These are phyloP conservation scores for Yamadazyma pseudoaaseri DNA, from an alignment of 1,139 yeast species.

Conservation along the genomic window DNA sequence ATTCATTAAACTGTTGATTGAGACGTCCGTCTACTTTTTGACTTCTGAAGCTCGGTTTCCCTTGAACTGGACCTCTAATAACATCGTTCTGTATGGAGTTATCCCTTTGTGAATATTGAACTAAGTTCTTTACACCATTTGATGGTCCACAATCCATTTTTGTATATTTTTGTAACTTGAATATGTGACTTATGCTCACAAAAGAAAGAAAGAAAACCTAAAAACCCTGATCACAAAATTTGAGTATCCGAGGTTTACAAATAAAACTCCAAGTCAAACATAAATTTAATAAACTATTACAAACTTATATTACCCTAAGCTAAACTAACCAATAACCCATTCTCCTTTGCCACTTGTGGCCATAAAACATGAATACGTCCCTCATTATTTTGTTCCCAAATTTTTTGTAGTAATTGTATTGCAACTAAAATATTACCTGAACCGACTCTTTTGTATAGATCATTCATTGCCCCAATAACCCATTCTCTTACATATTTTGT, in stretches of 20 bases:
- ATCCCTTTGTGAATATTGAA: constrained; percentile 34
- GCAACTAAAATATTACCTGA: constrained; percentile 11
- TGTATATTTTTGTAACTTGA: too few relatives aligned
- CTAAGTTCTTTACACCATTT: constrained; percentile 33
- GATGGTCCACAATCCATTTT: constrained; percentile 42
- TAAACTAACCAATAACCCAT: constrained; percentile 9
- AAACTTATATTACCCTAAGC: too few relatives aligned
- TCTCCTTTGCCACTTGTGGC: constrained; percentile 10
- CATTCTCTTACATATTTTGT: constrained; percentile 7
- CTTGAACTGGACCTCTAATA: constrained; percentile 7
- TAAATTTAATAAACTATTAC: too few relatives aligned
- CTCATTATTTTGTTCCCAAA: constrained; percentile 10
- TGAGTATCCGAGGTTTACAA: too few relatives aligned
- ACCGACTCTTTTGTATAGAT: constrained; percentile 7
- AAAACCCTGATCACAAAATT: too few relatives aligned
- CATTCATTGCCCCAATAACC: constrained; percentile 7
- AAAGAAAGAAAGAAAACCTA: too few relatives aligned
- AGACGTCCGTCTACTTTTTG: constrained; percentile 23
- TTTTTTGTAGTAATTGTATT: constrained; percentile 7
- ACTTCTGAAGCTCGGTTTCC: constrained; percentile 2
- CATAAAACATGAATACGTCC: constrained; percentile 11
- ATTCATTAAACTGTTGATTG: constrained; percentile 37
- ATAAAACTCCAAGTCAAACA: too few relatives aligned
- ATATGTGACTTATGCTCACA: too few relatives aligned
- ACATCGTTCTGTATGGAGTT: constrained; percentile 31